phyloP scores from a whole-genome alignment of 1,284 basidiomycete genomes.

The Cutaneotrichosporon dermatis region DNA sequence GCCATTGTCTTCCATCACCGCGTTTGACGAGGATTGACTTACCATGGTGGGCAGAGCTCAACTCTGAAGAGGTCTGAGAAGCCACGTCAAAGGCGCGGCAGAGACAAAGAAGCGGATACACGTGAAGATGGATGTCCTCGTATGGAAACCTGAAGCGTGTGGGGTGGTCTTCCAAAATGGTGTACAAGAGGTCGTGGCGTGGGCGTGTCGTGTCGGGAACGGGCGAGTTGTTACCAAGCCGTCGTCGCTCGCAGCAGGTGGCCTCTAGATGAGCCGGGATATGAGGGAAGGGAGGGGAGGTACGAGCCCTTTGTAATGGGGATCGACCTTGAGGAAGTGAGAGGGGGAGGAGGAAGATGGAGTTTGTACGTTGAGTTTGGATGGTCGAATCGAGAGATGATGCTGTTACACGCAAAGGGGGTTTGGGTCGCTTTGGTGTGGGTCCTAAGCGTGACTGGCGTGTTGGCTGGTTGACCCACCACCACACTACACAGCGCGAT shows the following conservation, averaged over 20 bases:
- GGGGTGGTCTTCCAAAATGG: too few species aligned
- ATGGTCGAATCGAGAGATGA: not conserved
- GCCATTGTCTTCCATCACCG: not conserved
- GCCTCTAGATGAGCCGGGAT: not conserved
- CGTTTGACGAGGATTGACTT: not conserved
- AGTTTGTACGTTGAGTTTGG: too few species aligned
- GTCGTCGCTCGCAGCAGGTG: too few species aligned
- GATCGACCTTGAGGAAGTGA: not conserved
- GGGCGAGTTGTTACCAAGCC: not conserved
- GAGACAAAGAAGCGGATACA: not conserved
- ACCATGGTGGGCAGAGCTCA: not conserved
- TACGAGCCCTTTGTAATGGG: not conserved
- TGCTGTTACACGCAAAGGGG: not conserved
- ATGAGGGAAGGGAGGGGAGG: not conserved
- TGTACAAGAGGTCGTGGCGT: not conserved
- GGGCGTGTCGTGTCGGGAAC: not conserved
- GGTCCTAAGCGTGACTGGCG: not conserved
- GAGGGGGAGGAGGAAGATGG: not conserved
- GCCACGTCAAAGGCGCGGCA: not conserved
- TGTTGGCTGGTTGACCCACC: too few species aligned
- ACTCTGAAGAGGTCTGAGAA: not conserved
- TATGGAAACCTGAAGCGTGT: too few species aligned
- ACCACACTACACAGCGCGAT: too few species aligned
- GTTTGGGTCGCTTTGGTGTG: not conserved
- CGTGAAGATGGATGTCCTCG: not conserved